Base-by-base conservation (phyloP, 2,329 filamentous ascomycete species). In the Thelonectria blattea region DNA sequence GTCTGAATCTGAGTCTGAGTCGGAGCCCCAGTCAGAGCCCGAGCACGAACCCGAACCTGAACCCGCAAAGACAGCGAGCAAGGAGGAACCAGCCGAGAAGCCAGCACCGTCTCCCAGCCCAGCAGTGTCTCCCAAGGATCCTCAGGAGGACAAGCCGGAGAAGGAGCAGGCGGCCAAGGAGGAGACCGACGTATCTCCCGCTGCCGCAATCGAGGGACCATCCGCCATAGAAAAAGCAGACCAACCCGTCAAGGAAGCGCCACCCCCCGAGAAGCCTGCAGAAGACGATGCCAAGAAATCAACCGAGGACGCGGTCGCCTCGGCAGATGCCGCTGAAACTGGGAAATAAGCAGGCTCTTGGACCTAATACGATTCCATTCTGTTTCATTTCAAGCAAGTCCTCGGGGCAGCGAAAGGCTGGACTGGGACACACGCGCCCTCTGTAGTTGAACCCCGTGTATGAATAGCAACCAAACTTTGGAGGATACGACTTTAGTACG, bases 11-110 rank as follows among this genome's bases (percentile, higher is more conserved):
- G 66, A 75, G 17, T 66, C 69, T 20, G 46, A 37, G 34, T 6
- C 34, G 3, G 7, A 37, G 15, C 54, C 61, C 1, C 8, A 37
- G 34, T 12, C 12, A 1, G 34, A 14, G 34, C 15, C 9, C 12
- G 34, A 37, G 15, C 34, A 15, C 47, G 65, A 75, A n/a, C 66
- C 70, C 18, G 66, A 75, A n/a, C 67, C 69, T 22, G 57, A 60
- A 12, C 17, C 63, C 18, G 46, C 34, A 14, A 37, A 37, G 34
- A 5, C 27, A 45, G 57, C 60, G 18, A 56, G 52, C 17, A 49
- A 65, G 6, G 60, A 61, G 5, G 34, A 49, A 43, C 4, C 49
- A 22, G 46, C 41, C 9, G 11, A 60, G 49, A 52, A 63, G 39
- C 46, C 56, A n/a, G 46, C 59, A 11, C 30, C 56, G 37, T 50